Evolutionary conservation across 352 stramenopile species (phyloP), one percentile per base, ranked within the genome.

Genomic region (Pythium vanterpoolii): DNA sequence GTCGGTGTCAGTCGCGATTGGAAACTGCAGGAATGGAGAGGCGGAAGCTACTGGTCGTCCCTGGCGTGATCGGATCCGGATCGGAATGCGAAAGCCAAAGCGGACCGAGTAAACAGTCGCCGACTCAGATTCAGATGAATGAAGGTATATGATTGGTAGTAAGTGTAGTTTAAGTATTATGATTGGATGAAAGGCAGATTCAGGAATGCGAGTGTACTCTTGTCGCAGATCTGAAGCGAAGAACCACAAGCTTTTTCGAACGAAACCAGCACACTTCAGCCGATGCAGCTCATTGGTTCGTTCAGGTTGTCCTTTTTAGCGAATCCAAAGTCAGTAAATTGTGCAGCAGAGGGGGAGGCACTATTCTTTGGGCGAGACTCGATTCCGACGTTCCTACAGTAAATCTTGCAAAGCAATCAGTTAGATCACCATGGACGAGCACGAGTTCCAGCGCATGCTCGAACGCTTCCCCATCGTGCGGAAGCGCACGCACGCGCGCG

Each of bases 401-500:
- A 10, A 13, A 8, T 42, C 34, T 16, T 18, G 8, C 9, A 34
- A 51, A 23, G 9, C 1, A 28, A 34, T 18, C 62, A n/a, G 27
- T 27, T 46, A 27, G n/a, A n/a, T n/a, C n/a, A 46, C 13, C 6
- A 92, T 92, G 83, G 77, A 92, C 71, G 80, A 89, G 19, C 28
- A 30, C 57, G 80, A 90, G 72, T 92, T 92, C 72, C 60, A 70
- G 64, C 71, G 72, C 33, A 60, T 83, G 72, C 65, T 92, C 43
- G 83, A 84, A 69, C 72, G 74, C 66, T 92, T 86, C 72, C 83
- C 83, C 0, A 73, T 90, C 31, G 83, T 90, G 71, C 83, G 83
- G 57, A 90, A 87, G 67, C 83, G 85, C 72, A 92, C 78, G 36
- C 74, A 88, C 61, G 76, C 69, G 57, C 83, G 80, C 51, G 83